Conservation (phyloP, 352 stramenopile genomes). For the Globisporangium apiculatum region DNA sequence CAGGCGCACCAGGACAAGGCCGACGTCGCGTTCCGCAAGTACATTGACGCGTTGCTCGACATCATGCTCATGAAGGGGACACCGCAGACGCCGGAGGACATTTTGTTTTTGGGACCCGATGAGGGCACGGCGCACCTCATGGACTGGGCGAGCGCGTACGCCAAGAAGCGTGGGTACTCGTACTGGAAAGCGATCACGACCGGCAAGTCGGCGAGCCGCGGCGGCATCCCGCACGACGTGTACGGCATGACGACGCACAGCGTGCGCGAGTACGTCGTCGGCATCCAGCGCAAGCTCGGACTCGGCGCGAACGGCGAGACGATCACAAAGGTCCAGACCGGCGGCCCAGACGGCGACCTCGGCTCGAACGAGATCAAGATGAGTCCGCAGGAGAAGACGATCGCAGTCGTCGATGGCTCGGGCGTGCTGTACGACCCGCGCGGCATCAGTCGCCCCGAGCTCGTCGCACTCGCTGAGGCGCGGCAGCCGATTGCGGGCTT, state of each 20-base stretch:
- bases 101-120: constrained; percentile 97
- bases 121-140: constrained; percentile 97
- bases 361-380: constrained; percentile 98
- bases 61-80: constrained; percentile 95
- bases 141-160: constrained; percentile 92
- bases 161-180: constrained; percentile 89
- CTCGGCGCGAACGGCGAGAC: constrained; percentile 79
- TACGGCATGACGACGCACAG: constrained; percentile 97
- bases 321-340: constrained; percentile 97
- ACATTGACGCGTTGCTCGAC: constrained; percentile 95
- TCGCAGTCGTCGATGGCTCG: constrained; percentile 93
- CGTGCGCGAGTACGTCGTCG: constrained; percentile 95
- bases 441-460: constrained; percentile 89
- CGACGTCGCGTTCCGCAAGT: constrained; percentile 91
- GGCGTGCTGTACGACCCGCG: constrained; percentile 93
- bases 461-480: constrained; percentile 90
- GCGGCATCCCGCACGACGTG: constrained; percentile 97
- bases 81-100: constrained; percentile 89
- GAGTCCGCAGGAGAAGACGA: constrained; percentile 91
- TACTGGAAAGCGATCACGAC: constrained; percentile 96
- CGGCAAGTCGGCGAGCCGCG: constrained; percentile 91
- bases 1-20: constrained; percentile 84
- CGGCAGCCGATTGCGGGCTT: constrained; percentile 89
- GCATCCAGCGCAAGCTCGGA: constrained; percentile 88
- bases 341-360: constrained; percentile 96